Evolutionary conservation across 805 yeast species (phyloP).

Genomic region (Candida xiaguanensis): DNA sequence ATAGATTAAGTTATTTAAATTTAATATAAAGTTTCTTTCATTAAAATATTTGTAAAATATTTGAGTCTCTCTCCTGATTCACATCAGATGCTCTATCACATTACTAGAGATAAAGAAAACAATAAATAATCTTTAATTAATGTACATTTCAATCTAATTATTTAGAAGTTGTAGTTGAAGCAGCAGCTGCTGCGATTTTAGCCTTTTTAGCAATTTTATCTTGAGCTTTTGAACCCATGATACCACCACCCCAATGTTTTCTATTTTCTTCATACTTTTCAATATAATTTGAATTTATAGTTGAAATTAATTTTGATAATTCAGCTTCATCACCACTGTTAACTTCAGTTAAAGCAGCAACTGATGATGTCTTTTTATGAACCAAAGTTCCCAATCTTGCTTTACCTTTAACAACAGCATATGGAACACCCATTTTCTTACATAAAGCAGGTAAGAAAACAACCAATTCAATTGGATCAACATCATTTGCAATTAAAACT

Average conservation of each 20-base stretch:
- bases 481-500: conserved; percentile 97
- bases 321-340: conserved; percentile 91
- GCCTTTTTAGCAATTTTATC: conserved; percentile 79
- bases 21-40: no score
- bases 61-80: no score
- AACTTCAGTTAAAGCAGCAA: conserved; percentile 96
- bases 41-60: no score
- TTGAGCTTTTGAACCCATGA: conserved; percentile 91
- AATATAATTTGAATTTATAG: conserved; percentile 88
- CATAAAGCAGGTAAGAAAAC: conserved; percentile 97
- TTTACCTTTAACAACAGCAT: conserved; percentile 43
- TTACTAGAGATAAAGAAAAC: not conserved
- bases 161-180: conserved; percentile 4
- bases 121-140: no score
- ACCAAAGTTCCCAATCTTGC: conserved; percentile 62
- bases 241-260: conserved; percentile 99
- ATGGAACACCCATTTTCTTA: conserved; percentile 98
- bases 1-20: no score
- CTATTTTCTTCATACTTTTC: conserved; percentile 94
- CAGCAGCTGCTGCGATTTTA: conserved; percentile 45
- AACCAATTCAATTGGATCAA: conserved; percentile 98
- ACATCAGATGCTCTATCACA: no score
- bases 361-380: conserved; percentile 96
- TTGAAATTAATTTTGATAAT: conserved; percentile 86
- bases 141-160: conserved; percentile 2